Evolutionary conservation across 192 early-diverging fungal species (phyloP), one percentile per base, ranked within the genome.

Genomic region (Rhizophagus prolifer): DNA sequence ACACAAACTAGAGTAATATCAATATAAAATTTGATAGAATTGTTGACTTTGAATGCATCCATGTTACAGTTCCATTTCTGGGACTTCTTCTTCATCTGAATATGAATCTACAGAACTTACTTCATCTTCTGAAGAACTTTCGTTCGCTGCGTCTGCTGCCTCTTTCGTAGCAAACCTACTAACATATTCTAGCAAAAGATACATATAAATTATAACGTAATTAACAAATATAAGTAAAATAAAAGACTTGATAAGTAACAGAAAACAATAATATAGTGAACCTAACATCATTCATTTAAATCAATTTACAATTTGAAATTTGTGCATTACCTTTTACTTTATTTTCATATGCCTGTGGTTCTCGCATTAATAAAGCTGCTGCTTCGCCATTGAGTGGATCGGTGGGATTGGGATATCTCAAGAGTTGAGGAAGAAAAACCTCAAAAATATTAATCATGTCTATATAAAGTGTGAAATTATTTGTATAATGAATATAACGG

Each of bases 371-470:
- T 79, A 99, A 82, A 23, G 98, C 95, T 4, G 98, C 98, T 0
- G 98, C 98, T 84, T 99, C 98, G 60, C 98, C 97, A 79, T 99
- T 99, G 66, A 99, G 86, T 34, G 98, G 98, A 81, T 99, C 98
- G 8, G 95, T 97, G n/a, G 98, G 97, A 79, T 99, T 99, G 58
- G 98, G 98, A 81, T 99, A 99, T 58, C 95, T 89, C 72, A 99
- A 84, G 63, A 99, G 87, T 84, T 99, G 98, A 36, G 98, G 98
- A 73, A 99, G 85, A 79, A 99, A 99, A 13, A 95, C 93, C 79
- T 98, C 98, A 80, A 99, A 98, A 75, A 99, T 99, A 82, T 99
- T 99, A 79, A 98, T 92, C 95, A 99, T 94, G 73, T 99, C 97
- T 95, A 77, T 28, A 58, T 19, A 66, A 31, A 34, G 13, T 44